Conservation (phyloP, 2,329 filamentous ascomycete species). For the Aspergillus niger region DNA sequence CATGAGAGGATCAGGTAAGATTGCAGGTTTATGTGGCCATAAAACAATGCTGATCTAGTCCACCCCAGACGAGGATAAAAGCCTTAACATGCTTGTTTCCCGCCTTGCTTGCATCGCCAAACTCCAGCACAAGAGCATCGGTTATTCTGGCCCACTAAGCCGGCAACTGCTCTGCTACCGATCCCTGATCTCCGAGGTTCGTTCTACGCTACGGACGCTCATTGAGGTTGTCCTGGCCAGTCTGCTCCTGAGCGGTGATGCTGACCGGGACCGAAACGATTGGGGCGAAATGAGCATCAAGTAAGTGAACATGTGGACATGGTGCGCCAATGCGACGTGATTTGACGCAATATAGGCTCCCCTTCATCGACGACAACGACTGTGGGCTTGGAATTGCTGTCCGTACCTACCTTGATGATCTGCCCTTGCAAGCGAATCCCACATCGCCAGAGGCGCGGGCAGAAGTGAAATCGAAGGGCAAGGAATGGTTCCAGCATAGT, state of each 20-base stretch:
- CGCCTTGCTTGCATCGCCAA: conserved; percentile 81
- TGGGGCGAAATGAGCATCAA: conserved; percentile 69
- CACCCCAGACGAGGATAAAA: conserved; percentile 70
- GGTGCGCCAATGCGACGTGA: not conserved
- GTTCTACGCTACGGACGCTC: conserved; percentile 76
- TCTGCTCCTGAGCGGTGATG: conserved; percentile 79
- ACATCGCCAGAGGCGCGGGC: conserved; percentile 52
- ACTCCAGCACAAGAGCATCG: conserved; percentile 78
- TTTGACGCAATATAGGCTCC: conserved; percentile 35
- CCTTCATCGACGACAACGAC: conserved; percentile 49
- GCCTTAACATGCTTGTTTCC: conserved; percentile 78
- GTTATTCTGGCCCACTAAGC: conserved; percentile 92
- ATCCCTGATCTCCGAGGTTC: conserved; percentile 76
- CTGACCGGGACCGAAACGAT: conserved; percentile 68
- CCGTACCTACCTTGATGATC: conserved; percentile 51
- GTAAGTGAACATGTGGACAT: conserved; percentile 51
- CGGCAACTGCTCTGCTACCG: conserved; percentile 85
- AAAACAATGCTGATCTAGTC: conserved; percentile 14
- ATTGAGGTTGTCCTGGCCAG: conserved; percentile 79
- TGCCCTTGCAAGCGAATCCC: conserved; percentile 60
- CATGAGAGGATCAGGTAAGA: conserved; percentile 56
- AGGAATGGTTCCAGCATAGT: conserved; percentile 63
- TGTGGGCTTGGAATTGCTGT: conserved; percentile 52
- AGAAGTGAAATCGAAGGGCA: conserved; percentile 55
- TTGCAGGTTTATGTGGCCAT: not conserved